Evolutionary conservation across 179 eudicot genomes (phyloP).

Genomic region (Heliamphora pulchella): DNA sequence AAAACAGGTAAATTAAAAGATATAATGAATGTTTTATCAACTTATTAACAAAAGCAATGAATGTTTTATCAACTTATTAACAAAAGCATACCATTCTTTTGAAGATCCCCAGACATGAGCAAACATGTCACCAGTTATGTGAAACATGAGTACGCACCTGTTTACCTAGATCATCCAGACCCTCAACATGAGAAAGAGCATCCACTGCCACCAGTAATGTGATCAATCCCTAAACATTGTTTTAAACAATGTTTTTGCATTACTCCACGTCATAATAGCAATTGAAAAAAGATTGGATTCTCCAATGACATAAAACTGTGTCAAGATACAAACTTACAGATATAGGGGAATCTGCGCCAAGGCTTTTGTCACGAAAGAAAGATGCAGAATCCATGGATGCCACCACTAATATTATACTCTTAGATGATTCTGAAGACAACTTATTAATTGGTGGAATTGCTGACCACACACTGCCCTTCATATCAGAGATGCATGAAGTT

Average conservation of each 20-base stretch:
- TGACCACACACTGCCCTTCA: constrained; percentile 99
- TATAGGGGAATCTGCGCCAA: constrained; percentile 90
- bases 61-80: constrained; percentile 5
- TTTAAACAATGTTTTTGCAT: constrained; percentile 14
- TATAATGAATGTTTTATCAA: background rate
- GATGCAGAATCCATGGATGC: constrained; percentile 97
- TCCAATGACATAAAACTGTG: background rate
- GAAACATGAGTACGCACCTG: constrained; percentile 44
- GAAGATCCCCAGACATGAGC: background rate
- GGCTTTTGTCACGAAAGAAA: constrained; percentile 90
- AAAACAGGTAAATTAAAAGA: background rate
- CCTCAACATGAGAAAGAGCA: constrained; percentile 67
- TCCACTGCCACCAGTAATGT: constrained; percentile 88
- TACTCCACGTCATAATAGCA: constrained; percentile 13
- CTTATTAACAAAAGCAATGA: background rate
- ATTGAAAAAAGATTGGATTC: constrained; percentile 6
- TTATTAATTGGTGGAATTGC: constrained; percentile 67
- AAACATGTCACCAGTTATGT: constrained; percentile 3
- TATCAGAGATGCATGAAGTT: constrained; percentile 27
- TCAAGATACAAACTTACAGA: constrained; percentile 53
- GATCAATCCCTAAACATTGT: constrained; percentile 61
- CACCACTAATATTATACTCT: constrained; percentile 58
- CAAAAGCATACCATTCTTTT: background rate
- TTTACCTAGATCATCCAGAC: constrained; percentile 47
- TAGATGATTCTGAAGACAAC: constrained; percentile 38